phyloP scores from a whole-genome alignment of 441 rosid species.

The Erodium moschatum region DNA sequence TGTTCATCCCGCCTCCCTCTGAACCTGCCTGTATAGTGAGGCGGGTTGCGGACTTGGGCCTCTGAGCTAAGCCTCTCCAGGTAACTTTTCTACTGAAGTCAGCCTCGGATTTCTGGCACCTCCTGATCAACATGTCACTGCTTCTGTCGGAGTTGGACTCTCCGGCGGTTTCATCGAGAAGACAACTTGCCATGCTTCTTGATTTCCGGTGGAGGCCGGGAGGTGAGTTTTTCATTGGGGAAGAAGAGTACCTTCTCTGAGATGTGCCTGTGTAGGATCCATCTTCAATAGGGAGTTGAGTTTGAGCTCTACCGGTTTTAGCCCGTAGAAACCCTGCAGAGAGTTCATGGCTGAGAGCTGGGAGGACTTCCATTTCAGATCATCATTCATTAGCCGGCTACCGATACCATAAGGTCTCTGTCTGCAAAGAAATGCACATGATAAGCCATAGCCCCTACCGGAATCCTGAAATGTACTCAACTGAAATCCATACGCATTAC shows the following conservation, averaged over 20 bases:
- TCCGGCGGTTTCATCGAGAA: constrained; percentile 26
- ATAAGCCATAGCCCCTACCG: no score
- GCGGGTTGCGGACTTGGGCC: constrained; percentile 30
- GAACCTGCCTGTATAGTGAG: no score
- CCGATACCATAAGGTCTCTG: constrained; percentile 22
- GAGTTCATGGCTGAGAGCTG: constrained; percentile 43
- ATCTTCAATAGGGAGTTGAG: neutral
- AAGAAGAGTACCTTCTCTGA: constrained; percentile 10
- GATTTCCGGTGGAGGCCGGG: constrained; percentile 44
- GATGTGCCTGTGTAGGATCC: neutral
- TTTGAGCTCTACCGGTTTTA: constrained; percentile 28
- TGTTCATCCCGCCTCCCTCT: no score
- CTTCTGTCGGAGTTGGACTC: constrained; percentile 22
- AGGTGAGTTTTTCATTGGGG: constrained; percentile 31
- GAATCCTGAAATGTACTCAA: no score
- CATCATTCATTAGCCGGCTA: constrained; percentile 18
- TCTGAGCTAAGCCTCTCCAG: constrained; percentile 41
- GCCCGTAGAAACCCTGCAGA: constrained; percentile 53
- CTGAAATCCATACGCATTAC: no score
- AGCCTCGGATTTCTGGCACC: constrained; percentile 57
- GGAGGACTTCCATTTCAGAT: constrained; percentile 36
- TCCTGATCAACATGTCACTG: constrained; percentile 39
- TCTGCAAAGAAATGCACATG: constrained; percentile 31
- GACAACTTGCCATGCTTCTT: constrained; percentile 46
- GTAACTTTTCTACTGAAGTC: constrained; percentile 21